phyloP scores from a whole-genome alignment of 2,329 filamentous ascomycete genomes.

The Colletotrichum sojae region DNA sequence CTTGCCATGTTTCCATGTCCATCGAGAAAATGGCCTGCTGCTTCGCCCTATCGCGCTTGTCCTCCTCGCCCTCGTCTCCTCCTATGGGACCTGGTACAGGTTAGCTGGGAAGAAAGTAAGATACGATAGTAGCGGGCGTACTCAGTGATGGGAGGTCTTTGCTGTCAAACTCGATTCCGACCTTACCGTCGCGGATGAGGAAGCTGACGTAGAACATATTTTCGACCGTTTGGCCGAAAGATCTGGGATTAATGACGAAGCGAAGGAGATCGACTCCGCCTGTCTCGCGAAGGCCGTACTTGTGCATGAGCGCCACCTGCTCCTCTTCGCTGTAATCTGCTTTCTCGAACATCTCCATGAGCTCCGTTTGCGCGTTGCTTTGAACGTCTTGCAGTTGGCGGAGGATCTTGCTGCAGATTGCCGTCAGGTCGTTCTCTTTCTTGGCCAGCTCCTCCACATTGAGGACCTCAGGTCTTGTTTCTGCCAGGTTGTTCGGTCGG shows the following conservation, averaged over 20 bases:
- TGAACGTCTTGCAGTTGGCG: conserved; percentile 69
- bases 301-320: conserved; percentile 70
- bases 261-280: conserved; percentile 85
- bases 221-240: conserved; percentile 95
- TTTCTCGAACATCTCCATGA: conserved; percentile 56
- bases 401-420: conserved; percentile 83
- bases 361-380: conserved; percentile 60
- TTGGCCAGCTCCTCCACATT: conserved; percentile 80
- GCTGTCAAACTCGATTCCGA: conserved; percentile 81
- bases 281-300: conserved; percentile 75
- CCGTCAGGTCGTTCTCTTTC: conserved; percentile 84
- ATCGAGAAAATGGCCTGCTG: conserved; percentile 92
- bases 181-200: conserved; percentile 86
- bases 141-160: conserved; percentile 83
- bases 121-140: conserved; percentile 62
- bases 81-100: conserved; percentile 51
- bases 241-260: conserved; percentile 90
- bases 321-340: conserved; percentile 62
- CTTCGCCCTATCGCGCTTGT: conserved; percentile 70
- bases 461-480: conserved; percentile 85
- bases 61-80: conserved; percentile 56
- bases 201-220: conserved; percentile 98
- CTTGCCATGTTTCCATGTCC: conserved; percentile 86
- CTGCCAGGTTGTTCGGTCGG: conserved; percentile 75
- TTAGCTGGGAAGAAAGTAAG: conserved; percentile 41